A percentile compares a stretch with the other conserved stretches of the same genome.
phyloP scores from a whole-genome alignment of 495 filamentous ascomycete species.

The Hamigera avellanea region DNA sequence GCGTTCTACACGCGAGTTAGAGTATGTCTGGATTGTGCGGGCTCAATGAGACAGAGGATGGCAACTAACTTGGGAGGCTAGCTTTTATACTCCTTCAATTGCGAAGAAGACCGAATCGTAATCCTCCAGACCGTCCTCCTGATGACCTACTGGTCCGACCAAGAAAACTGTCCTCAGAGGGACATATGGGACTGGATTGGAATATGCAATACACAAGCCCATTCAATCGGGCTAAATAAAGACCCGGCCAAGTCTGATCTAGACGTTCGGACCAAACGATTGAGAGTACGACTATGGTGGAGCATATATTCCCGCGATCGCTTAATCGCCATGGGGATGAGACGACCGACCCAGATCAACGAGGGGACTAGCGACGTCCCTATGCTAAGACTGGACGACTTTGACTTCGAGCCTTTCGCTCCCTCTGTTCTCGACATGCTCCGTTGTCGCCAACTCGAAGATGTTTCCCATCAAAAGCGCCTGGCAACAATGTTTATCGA shows the following conservation, averaged over 20 bases:
- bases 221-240: constrained; percentile 70
- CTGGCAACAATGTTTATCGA: constrained; percentile 78
- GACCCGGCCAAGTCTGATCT: constrained; percentile 58
- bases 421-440: constrained; percentile 26
- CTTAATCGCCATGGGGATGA: constrained; percentile 74
- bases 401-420: constrained; percentile 56
- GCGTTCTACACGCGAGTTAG: constrained; percentile 64
- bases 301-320: constrained; percentile 83
- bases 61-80: constrained; percentile 24
- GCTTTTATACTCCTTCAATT: constrained; percentile 71
- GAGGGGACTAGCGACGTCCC: constrained; percentile 77
- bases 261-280: constrained; percentile 44
- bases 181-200: constrained; percentile 89
- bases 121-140: constrained; percentile 69
- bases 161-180: constrained; percentile 52
- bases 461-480: constrained; percentile 46
- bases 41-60: not conserved
- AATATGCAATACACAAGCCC: constrained; percentile 35
- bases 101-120: constrained; percentile 68
- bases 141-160: constrained; percentile 81
- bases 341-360: constrained; percentile 75
- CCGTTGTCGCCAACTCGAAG: constrained; percentile 27
- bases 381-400: constrained; percentile 67
- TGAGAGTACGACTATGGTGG: constrained; percentile 86
- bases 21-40: constrained; percentile 28